Evolutionary conservation across 371 early-diverging fungal genomes (phyloP).

Genomic region (Mucor saturninus): DNA sequence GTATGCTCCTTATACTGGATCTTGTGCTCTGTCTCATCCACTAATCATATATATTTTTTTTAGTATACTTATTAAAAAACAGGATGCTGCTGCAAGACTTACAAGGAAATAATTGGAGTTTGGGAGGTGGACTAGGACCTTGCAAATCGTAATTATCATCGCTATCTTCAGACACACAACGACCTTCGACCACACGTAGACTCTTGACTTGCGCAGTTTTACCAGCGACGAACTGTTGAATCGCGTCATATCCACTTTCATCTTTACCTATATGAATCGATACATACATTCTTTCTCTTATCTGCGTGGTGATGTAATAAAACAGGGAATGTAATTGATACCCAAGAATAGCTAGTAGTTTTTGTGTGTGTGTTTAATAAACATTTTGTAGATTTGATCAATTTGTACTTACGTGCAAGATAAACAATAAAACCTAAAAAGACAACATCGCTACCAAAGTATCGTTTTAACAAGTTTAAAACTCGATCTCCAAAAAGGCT

Average conservation of each 20-base stretch:
- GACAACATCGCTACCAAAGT: slow-evolving; percentile 38
- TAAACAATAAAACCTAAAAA: slow-evolving; percentile 37
- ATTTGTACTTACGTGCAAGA: slow-evolving; percentile 32
- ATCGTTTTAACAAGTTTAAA: slow-evolving; percentile 28
- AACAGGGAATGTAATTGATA: slow-evolving; percentile 10
- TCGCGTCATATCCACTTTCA: slow-evolving; percentile 25
- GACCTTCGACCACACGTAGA: slow-evolving; percentile 25
- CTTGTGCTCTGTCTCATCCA: slow-evolving; percentile 23
- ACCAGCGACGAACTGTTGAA: slow-evolving; percentile 23
- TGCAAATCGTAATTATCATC: slow-evolving; percentile 15
- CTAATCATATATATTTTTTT: slow-evolving; percentile 1
- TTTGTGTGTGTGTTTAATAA: not conserved
- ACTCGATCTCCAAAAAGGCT: slow-evolving; percentile 29
- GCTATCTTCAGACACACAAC: slow-evolving; percentile 17
- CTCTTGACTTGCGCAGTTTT: slow-evolving; percentile 14
- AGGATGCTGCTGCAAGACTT: slow-evolving; percentile 1
- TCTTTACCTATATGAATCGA: slow-evolving; percentile 23
- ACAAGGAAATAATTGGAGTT: slow-evolving; percentile 39
- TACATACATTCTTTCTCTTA: slow-evolving; percentile 28
- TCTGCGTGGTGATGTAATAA: not conserved
- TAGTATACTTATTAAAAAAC: too few relatives aligned
- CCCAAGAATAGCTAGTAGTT: slow-evolving; percentile 24
- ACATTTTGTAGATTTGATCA: too few relatives aligned
- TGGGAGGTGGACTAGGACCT: slow-evolving; percentile 22
- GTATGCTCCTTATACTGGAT: slow-evolving; percentile 38